Conservation (phyloP, 257 asterid genomes). For the Fraxinus quadrangulata region DNA sequence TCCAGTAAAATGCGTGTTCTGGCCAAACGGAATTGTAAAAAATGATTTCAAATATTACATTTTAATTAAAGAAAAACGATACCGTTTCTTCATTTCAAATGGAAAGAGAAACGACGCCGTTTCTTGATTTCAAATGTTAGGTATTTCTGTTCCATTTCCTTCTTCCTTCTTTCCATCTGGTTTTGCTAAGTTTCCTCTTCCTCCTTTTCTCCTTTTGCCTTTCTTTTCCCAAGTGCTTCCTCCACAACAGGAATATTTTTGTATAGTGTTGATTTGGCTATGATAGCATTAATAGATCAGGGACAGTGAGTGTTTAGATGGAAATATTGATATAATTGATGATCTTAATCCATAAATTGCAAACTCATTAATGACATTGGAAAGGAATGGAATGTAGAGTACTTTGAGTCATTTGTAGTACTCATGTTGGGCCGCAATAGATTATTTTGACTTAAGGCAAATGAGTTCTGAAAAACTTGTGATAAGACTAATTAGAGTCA, state of each 20-base stretch:
- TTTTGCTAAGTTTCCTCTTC: too few species aligned
- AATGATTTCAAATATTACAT: too few species aligned
- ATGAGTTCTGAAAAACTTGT: not conserved
- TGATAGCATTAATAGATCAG: constrained; percentile 1
- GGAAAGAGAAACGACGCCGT: too few species aligned
- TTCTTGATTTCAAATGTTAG: too few species aligned
- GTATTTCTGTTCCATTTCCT: too few species aligned
- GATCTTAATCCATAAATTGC: constrained; percentile 12
- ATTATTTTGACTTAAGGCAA: not conserved
- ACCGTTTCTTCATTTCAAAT: too few species aligned
- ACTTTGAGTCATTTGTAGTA: not conserved
- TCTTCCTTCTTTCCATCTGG: too few species aligned
- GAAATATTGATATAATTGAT: constrained; percentile 13
- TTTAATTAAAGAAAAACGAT: too few species aligned
- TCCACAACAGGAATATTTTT: not conserved
- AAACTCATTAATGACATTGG: constrained; percentile 7
- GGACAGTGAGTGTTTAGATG: not conserved
- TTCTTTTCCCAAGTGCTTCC: too few species aligned
- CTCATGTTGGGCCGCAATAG: not conserved
- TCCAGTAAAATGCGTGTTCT: too few species aligned
- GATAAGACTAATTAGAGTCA: not conserved
- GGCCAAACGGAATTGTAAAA: too few species aligned
- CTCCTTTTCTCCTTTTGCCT: too few species aligned
- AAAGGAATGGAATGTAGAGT: not conserved
- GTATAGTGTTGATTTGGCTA: constrained; percentile 19